phyloP scores from a whole-genome alignment of 169 alveolate genomes.

The Eimeria acervulina region DNA sequence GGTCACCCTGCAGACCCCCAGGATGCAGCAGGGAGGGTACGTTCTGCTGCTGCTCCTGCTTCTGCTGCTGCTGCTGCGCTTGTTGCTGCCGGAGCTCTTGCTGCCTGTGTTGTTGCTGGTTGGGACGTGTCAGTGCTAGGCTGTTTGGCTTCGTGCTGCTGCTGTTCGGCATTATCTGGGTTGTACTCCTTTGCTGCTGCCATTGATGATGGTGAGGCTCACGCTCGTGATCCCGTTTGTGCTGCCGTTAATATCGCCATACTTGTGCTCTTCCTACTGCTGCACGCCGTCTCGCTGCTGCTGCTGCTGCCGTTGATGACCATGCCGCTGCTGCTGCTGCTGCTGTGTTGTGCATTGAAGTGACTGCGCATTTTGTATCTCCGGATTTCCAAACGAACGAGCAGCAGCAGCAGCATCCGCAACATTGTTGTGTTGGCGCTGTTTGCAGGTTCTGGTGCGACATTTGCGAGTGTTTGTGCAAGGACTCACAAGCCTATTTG shows the following conservation, averaged over 20 bases:
- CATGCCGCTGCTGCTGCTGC: background rate
- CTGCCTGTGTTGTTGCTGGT: background rate
- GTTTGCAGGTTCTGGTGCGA: constrained; percentile 88
- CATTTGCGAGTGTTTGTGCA: constrained; percentile 92
- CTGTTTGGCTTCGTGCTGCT: background rate
- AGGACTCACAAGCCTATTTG: constrained; percentile 94
- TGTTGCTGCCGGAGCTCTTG: constrained; percentile 15
- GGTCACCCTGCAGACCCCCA: constrained; percentile 90
- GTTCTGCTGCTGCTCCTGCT: background rate
- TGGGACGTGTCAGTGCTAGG: no score
- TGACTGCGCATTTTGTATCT: background rate
- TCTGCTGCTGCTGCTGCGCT: background rate
- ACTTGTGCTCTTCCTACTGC: background rate
- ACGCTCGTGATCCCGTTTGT: background rate
- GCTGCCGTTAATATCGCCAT: background rate
- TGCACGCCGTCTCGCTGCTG: background rate
- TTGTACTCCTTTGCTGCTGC: background rate
- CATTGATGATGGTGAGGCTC: background rate
- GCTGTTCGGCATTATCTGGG: background rate
- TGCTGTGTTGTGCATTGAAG: background rate
- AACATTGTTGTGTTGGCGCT: background rate
- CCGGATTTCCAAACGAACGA: background rate
- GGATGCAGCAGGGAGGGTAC: constrained; percentile 93
- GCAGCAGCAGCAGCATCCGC: background rate
- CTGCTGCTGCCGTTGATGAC: background rate